Percentiles rank a stretch among this genome's conserved stretches.
These are phyloP conservation scores for Alternaria gansuensis DNA, from an alignment of 2,329 filamentous ascomycete species.

Conservation along the genomic window DNA sequence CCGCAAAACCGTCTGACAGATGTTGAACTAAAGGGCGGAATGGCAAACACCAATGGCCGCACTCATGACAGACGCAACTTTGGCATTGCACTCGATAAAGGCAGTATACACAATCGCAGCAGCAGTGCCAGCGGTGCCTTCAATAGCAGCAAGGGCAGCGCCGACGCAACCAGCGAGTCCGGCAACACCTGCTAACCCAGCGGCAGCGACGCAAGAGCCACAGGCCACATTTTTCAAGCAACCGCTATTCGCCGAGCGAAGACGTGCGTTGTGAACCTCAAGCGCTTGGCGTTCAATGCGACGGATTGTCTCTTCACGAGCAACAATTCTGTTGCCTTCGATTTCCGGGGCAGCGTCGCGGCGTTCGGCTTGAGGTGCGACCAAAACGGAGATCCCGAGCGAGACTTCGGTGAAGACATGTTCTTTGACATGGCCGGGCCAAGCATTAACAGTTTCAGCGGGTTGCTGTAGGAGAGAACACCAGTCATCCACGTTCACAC, in stretches of 20 bases:
- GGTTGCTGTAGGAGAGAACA: not conserved
- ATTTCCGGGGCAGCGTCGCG: not conserved
- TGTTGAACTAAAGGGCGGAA: not conserved
- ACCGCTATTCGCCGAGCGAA: not conserved
- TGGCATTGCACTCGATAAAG: not conserved
- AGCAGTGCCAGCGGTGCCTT: not conserved
- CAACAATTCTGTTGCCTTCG: not conserved
- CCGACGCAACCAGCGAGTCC: not conserved
- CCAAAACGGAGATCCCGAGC: constrained; percentile 1
- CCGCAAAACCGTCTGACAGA: not conserved
- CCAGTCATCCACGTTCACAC: not conserved
- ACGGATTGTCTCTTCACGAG: not conserved
- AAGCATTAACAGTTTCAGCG: not conserved
- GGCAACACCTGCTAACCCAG: not conserved
- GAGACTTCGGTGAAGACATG: constrained; percentile 1
- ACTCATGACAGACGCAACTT: not conserved
- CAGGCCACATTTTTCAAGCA: not conserved
- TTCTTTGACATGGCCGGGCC: not conserved
- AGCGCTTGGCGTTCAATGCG: not conserved
- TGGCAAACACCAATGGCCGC: constrained; percentile 2
- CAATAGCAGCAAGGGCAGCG: not conserved
- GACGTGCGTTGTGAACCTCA: not conserved
- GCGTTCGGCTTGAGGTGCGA: not conserved
- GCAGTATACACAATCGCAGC: not conserved
- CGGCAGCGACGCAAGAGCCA: constrained; percentile 2